These are phyloP conservation scores for Aspergillus quadricinctus DNA, from an alignment of 2,329 filamentous ascomycete species.

Conservation along the genomic window DNA sequence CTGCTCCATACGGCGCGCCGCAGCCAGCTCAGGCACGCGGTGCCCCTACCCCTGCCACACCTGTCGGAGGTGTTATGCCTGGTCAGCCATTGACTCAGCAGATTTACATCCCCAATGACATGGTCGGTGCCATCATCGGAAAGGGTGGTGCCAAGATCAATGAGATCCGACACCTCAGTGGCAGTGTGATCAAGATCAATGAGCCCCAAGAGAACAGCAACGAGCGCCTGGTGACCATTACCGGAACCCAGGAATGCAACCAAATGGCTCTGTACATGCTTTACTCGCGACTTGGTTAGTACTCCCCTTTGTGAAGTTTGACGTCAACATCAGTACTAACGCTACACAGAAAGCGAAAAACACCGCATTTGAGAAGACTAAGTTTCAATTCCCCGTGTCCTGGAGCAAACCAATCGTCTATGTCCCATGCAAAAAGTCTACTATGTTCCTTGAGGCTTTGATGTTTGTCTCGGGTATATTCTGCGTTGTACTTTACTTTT, in stretches of 20 bases:
- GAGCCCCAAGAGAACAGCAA: constrained; percentile 99
- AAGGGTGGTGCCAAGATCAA: constrained; percentile 99
- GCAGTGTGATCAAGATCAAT: constrained; percentile 99
- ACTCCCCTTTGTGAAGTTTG: neutral
- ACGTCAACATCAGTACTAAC: neutral
- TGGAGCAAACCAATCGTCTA: constrained; percentile 5
- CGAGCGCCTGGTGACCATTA: constrained; percentile 94
- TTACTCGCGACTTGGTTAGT: constrained; percentile 85
- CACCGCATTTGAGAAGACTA: constrained; percentile 56
- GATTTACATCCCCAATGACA: constrained; percentile 98
- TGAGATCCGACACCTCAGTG: constrained; percentile 93
- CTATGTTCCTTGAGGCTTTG: constrained; percentile 20
- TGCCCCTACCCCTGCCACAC: constrained; percentile 60
- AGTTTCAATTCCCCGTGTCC: constrained; percentile 8
- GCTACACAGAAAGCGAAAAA: constrained; percentile 65
- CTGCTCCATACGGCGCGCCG: constrained; percentile 62
- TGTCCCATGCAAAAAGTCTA: constrained; percentile 19
- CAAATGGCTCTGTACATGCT: constrained; percentile 99
- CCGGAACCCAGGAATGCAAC: constrained; percentile 96
- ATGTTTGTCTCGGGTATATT: constrained; percentile 14
- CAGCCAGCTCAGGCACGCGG: constrained; percentile 59
- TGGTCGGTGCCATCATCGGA: constrained; percentile 98
- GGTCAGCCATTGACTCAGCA: constrained; percentile 91
- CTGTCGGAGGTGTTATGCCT: constrained; percentile 69
- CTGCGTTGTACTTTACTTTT: constrained; percentile 32